Base-by-base conservation (phyloP, 495 filamentous ascomycete genomes). In the Cryomyces antarcticus region DNA sequence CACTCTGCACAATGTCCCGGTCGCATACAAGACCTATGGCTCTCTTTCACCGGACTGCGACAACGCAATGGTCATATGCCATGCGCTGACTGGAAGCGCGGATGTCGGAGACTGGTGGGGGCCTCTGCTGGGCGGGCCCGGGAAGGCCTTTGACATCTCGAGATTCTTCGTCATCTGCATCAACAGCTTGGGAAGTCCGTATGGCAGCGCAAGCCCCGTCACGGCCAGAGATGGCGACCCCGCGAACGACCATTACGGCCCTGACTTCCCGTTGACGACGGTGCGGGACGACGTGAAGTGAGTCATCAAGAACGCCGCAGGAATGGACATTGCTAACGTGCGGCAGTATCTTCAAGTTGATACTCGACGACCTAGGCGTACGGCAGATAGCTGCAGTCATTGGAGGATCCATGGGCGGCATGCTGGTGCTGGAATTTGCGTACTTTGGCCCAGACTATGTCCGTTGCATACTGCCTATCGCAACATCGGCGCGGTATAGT, bases 51-150 rank as follows among this genome's bases (percentile, higher is more conserved):
- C 80, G 24, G 62, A 73, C 30, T 65, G 71, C 36, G 81, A 93
- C 65, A 97, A 97, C 73, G 84, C 71, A 43, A 77, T 97, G 76
- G 79, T 97, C 41, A 93, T 97, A 51, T 97, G 89, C 61, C 89
- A 97, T 64, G 89, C 89, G 35, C 62, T 97, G 50, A 93, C 89
- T 31, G 89, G 89, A 40, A 94, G 87, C 50, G 85, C 89, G 43
- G 89, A 97, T 64, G 89, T 95, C 28, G 72, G 75, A 46, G 89
- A 97, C 63, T 97, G 89, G 89, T 97, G 89, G 89, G 89, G 89
- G 5, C 89, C 89, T 12, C 69, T 97, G 17, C 73, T 96, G 6
- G 86, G 86, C 28, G 83, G 86, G 6, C 72, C 80, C 41, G 87
- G 88, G 30, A 79, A 82, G 51, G 88, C 87, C 2, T 96, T 97